phyloP scores from a whole-genome alignment of 805 yeast species.

The Myxozyma vanderwaltii region DNA sequence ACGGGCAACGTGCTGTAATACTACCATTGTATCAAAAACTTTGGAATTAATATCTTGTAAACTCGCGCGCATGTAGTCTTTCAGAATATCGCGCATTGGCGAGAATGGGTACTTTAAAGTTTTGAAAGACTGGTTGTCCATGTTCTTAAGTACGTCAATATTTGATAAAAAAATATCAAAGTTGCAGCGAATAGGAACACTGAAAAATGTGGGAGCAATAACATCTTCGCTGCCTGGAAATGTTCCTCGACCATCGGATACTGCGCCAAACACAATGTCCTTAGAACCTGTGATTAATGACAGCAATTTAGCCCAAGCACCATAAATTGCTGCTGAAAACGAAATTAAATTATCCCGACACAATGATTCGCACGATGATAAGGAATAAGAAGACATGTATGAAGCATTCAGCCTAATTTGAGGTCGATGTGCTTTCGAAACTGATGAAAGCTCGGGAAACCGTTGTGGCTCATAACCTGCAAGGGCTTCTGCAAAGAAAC shows the following conservation, averaged over 20 bases:
- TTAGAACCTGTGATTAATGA: slow-evolving; percentile 9
- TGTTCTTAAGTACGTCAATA: neutral
- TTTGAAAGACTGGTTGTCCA: neutral
- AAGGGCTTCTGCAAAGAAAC: neutral
- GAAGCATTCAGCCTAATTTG: neutral
- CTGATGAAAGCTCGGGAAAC: slow-evolving; percentile 16
- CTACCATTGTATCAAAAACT: slow-evolving; percentile 28
- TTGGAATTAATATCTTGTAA: neutral
- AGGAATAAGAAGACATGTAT: neutral
- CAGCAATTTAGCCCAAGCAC: slow-evolving; percentile 33
- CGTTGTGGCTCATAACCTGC: slow-evolving; percentile 3
- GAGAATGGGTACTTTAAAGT: slow-evolving; percentile 16
- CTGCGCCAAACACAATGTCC: slow-evolving; percentile 36
- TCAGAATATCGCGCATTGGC: slow-evolving; percentile 18
- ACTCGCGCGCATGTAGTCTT: neutral
- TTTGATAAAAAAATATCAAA: neutral
- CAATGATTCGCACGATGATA: slow-evolving; percentile 1
- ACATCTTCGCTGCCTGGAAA: slow-evolving; percentile 22
- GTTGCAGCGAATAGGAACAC: slow-evolving; percentile 24
- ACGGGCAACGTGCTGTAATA: slow-evolving; percentile 11
- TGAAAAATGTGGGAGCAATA: slow-evolving; percentile 27
- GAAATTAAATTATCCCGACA: neutral
- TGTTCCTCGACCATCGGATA: slow-evolving; percentile 33
- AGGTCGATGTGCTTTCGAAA: neutral
- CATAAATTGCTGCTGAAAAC: slow-evolving; percentile 16